Evolutionary conservation across 495 filamentous ascomycete genomes (phyloP).

Genomic region (Pseudotulostoma volvatum): DNA sequence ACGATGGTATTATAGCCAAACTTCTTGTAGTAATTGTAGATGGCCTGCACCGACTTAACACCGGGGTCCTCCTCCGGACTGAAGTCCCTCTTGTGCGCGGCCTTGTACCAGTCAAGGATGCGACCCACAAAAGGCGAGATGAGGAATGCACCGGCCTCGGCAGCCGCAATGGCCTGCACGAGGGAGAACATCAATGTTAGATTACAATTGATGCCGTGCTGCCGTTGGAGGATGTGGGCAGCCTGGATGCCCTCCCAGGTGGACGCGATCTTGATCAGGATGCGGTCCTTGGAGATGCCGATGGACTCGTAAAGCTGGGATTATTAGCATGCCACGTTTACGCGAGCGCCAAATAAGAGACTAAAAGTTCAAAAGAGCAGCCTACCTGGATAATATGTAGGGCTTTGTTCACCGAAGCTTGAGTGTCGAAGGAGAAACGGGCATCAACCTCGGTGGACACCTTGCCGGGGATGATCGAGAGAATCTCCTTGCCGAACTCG

Average conservation of each 20-base stretch:
- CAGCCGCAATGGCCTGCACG: constrained; percentile 87
- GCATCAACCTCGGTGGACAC: constrained; percentile 98
- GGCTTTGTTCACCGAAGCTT: constrained; percentile 88
- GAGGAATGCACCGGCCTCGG: constrained; percentile 93
- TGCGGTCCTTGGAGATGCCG: constrained; percentile 82
- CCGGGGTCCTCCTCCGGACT: constrained; percentile 78
- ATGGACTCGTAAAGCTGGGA: constrained; percentile 90
- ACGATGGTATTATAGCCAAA: constrained; percentile 96
- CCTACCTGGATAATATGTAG: constrained; percentile 89
- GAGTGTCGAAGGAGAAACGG: constrained; percentile 84
- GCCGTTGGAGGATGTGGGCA: constrained; percentile 77
- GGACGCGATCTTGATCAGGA: constrained; percentile 47
- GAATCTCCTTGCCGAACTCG: constrained; percentile 94
- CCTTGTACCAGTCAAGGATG: constrained; percentile 99
- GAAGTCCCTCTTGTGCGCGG: constrained; percentile 84
- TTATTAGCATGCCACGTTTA: background rate
- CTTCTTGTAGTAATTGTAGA: constrained; percentile 99
- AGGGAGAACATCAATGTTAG: constrained; percentile 97
- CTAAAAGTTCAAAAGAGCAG: constrained; percentile 1
- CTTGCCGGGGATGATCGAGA: constrained; percentile 92
- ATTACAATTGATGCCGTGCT: constrained; percentile 95
- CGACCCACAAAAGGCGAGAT: constrained; percentile 99
- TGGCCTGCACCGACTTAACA: constrained; percentile 84
- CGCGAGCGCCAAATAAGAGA: constrained; percentile 1
- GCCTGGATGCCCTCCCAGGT: constrained; percentile 94